A percentile compares a stretch with the other conserved stretches of the same genome.
Conservation (phyloP, 805 yeast genomes). For the Danielia oregonensis region DNA sequence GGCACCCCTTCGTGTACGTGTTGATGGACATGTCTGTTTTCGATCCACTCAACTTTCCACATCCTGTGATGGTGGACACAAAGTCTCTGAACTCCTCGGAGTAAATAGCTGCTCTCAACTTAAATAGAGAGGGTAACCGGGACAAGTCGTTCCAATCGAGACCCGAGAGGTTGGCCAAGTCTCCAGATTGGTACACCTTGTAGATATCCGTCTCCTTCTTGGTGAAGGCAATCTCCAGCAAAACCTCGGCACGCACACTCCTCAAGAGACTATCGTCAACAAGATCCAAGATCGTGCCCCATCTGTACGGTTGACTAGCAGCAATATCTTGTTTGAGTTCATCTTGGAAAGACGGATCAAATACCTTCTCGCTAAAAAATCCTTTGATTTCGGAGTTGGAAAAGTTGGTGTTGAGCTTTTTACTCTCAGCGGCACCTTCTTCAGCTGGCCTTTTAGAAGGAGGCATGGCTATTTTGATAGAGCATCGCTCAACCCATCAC, state of each 20-base stretch:
- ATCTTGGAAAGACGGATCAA: constrained; percentile 38
- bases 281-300: constrained; percentile 79
- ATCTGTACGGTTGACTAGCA: constrained; percentile 72
- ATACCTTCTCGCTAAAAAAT: constrained; percentile 47
- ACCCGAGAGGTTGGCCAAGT: constrained; percentile 87
- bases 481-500: too few relatives aligned
- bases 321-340: constrained; percentile 42
- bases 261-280: constrained; percentile 75
- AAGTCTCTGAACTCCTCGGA: constrained; percentile 80
- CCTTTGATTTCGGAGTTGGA: constrained; percentile 33
- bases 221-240: constrained; percentile 81
- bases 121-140: constrained; percentile 69
- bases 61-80: constrained; percentile 71
- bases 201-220: constrained; percentile 96
- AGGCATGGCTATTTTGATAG: too few relatives aligned
- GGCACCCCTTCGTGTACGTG: constrained; percentile 90
- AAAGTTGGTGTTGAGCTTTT: constrained; percentile 13
- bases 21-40: constrained; percentile 92
- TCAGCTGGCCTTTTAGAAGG: background rate
- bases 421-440: constrained; percentile 1
- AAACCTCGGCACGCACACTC: constrained; percentile 80
- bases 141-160: constrained; percentile 71
- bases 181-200: constrained; percentile 86
- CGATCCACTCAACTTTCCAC: constrained; percentile 86
- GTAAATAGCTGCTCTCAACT: constrained; percentile 82